phyloP scores from a whole-genome alignment of 1,284 basidiomycete genomes.

The Cryptococcus sp. region DNA sequence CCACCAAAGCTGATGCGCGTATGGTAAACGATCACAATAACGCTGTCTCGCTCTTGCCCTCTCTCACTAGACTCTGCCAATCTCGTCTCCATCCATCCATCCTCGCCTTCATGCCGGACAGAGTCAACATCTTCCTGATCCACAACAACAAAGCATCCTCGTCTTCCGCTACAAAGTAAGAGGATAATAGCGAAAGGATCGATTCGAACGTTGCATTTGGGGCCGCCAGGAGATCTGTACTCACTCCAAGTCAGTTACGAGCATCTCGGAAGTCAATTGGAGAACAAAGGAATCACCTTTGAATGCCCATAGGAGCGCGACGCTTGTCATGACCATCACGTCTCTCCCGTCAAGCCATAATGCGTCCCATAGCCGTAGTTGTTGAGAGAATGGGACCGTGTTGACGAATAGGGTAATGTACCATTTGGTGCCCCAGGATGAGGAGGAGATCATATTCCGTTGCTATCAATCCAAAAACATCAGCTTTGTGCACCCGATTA shows the following conservation, averaged over 20 bases:
- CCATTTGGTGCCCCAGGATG: constrained; percentile 97
- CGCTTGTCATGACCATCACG: constrained; percentile 76
- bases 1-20: too few species aligned
- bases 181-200: constrained; percentile 80
- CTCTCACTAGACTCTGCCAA: constrained; percentile 37
- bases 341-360: constrained; percentile 89
- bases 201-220: constrained; percentile 80
- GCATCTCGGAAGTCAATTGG: neutral
- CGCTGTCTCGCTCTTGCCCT: constrained; percentile 33
- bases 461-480: constrained; percentile 51
- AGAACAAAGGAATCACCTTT: constrained; percentile 59
- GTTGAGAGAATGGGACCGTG: constrained; percentile 92
- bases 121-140: constrained; percentile 71
- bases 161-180: constrained; percentile 86
- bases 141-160: constrained; percentile 77
- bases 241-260: neutral
- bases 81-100: constrained; percentile 58
- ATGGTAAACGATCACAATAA: constrained; percentile 26
- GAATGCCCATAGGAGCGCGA: constrained; percentile 88
- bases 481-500: neutral
- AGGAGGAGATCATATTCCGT: constrained; percentile 84
- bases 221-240: constrained; percentile 24
- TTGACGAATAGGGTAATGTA: constrained; percentile 97
- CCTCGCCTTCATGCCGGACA: constrained; percentile 67
- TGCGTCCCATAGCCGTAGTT: constrained; percentile 92